Base-by-base conservation (phyloP, 352 stramenopile genomes). In the Plasmopara halstedii region DNA sequence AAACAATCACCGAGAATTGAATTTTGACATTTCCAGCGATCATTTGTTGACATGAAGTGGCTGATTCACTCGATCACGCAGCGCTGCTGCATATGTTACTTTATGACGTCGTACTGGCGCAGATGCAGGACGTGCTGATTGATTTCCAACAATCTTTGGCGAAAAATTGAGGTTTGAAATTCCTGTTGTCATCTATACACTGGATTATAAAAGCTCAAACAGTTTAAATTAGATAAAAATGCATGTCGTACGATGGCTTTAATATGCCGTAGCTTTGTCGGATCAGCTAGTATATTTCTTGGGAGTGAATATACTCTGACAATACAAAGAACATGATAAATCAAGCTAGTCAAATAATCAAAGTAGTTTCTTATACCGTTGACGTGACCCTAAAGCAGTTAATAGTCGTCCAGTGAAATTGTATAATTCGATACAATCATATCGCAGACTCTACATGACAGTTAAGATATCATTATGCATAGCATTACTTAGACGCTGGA, bases 241-340 rank as follows among this genome's bases (percentile, higher is more conserved):
- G 19, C 11, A 21, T 18, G 14, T 19, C 21, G 14, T 56, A 92
- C 72, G 40, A 92, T 60, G 0, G 73, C 68, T 61, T 89, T 89
- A 20, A 90, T 35, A 18, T 83, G 62, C 8, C 76, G 75, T 6
- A 90, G 48, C 34, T 88, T 90, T 18, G 53, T 66, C 11, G 62
- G 50, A 27, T 92, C 78, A 0, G 78, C 72, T 11, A 92, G 52
- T n/a, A 92, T 70, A 57, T 88, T 86, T 46, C 84, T 88, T 23
- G 75, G 77, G 25, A 62, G n/a, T 19, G 43, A 37, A 44, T 53
- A 40, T 11, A 38, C 50, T 48, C 60, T 63, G 27, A 14, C 38
- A 14, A n/a, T 40, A 40, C 6, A 32, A 41, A 6, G 19, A 34
- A 22, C 2, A 23, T n/a, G n/a, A n/a, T n/a, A n/a, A n/a, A n/a